Conservation (phyloP, 768 basidiomycete genomes). For the Suillus sp. region DNA sequence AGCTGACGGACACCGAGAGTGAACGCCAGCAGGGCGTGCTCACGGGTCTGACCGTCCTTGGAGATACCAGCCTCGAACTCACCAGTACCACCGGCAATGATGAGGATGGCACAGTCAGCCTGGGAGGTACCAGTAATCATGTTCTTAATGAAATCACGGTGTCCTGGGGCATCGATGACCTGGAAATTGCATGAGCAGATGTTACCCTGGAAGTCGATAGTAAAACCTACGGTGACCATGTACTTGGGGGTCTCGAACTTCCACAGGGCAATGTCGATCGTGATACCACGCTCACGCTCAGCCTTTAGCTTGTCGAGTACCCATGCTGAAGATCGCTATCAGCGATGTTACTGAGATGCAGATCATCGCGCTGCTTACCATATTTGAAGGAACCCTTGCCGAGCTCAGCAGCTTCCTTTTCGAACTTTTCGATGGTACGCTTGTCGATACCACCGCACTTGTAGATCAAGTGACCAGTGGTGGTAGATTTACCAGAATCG, state of each 20-base stretch:
- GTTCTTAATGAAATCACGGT: slow-evolving; percentile 99
- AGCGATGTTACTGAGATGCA: slow-evolving; percentile 25
- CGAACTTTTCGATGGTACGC: slow-evolving; percentile 99
- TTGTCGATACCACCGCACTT: slow-evolving; percentile 99
- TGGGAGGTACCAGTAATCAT: slow-evolving; percentile 99
- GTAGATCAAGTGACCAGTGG: slow-evolving; percentile 99
- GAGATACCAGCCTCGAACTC: slow-evolving; percentile 99
- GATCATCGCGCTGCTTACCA: slow-evolving; percentile 53
- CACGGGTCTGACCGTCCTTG: slow-evolving; percentile 99
- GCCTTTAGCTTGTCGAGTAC: slow-evolving; percentile 99
- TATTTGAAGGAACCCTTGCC: slow-evolving; percentile 99
- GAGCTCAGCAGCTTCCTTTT: slow-evolving; percentile 99
- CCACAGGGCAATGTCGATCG: slow-evolving; percentile 99
- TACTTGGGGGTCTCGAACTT: slow-evolving; percentile 99
- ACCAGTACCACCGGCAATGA: slow-evolving; percentile 99
- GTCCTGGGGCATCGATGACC: slow-evolving; percentile 99
- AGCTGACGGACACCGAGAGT: slow-evolving; percentile 99
- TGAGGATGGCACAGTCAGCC: slow-evolving; percentile 99
- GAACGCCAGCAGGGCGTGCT: slow-evolving; percentile 99
- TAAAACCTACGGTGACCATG: slow-evolving; percentile 78
- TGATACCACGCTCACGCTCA: slow-evolving; percentile 99
- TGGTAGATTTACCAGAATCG: slow-evolving; percentile 99
- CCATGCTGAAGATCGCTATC: slow-evolving; percentile 70
- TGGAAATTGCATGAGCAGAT: slow-evolving; percentile 31
- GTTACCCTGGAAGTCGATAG: neutral